phyloP scores from a whole-genome alignment of 306 rosid genomes.

The Pyrus bretschneideri region DNA sequence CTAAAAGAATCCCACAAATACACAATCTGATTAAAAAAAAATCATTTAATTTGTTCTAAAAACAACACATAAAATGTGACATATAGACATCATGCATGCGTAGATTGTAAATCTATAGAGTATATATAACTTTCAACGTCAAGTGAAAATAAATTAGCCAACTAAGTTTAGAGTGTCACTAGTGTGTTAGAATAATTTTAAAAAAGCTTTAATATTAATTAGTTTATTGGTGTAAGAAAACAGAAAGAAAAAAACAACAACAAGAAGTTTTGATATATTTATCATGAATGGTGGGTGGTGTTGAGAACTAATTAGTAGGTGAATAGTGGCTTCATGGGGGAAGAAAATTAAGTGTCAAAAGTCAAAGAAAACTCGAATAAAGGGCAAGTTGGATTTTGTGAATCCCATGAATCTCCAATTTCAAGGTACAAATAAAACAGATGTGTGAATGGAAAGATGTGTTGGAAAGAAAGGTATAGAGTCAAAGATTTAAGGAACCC shows the following conservation, averaged over 20 bases:
- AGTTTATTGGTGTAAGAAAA: background rate
- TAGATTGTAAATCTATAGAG: background rate
- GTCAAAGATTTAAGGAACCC: conserved; percentile 21
- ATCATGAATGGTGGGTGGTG: background rate
- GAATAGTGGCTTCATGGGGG: background rate
- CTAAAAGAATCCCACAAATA: no score
- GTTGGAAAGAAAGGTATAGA: conserved; percentile 2
- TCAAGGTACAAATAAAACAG: conserved; percentile 16
- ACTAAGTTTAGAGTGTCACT: background rate
- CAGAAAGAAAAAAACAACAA: background rate
- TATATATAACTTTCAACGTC: background rate
- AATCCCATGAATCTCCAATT: conserved; percentile 20
- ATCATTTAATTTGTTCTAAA: background rate
- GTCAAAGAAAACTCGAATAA: conserved; percentile 4
- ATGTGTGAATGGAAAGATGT: conserved; percentile 15
- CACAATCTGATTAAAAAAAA: no score
- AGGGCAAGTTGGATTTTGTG: conserved; percentile 7
- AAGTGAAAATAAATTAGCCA: background rate
- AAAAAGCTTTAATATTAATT: background rate
- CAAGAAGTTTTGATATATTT: no score
- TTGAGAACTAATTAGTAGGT: background rate
- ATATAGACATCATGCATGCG: background rate
- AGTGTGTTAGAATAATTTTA: background rate
- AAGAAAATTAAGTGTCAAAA: background rate
- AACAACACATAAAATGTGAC: background rate